These are phyloP conservation scores for Calcarisporium arbuscula DNA, from an alignment of 2,329 filamentous ascomycete genomes.

Conservation along the genomic window DNA sequence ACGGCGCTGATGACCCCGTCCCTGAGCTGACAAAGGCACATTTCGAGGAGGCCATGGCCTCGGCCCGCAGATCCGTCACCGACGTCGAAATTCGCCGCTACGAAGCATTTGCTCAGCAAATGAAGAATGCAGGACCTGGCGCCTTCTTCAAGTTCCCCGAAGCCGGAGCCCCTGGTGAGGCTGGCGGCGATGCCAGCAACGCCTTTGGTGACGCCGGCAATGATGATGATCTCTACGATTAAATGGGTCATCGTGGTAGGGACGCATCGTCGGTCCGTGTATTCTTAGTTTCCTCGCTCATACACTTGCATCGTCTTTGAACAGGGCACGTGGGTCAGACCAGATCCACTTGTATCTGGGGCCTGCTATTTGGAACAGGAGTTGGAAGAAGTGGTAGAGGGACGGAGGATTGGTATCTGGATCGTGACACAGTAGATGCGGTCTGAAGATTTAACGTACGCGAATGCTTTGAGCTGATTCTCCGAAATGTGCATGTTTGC, in stretches of 20 bases:
- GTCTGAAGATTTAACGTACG: too few species aligned
- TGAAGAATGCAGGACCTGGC: conserved; percentile 96
- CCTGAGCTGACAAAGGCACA: conserved; percentile 93
- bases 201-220: conserved; percentile 81
- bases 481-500: too few species aligned
- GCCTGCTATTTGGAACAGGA: conserved; percentile 24
- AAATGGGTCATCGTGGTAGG: conserved; percentile 33
- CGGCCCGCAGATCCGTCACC: conserved; percentile 85
- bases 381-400: conserved; percentile 28
- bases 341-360: conserved; percentile 17
- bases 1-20: conserved; percentile 84
- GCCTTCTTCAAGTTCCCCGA: conserved; percentile 97
- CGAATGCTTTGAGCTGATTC: too few species aligned
- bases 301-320: conserved; percentile 25
- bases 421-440: conserved; percentile 8
- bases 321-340: conserved; percentile 11
- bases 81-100: conserved; percentile 98
- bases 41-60: conserved; percentile 98
- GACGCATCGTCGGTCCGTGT: conserved; percentile 28
- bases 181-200: conserved; percentile 50
- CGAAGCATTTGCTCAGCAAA: conserved; percentile 96
- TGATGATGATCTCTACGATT: conserved; percentile 96
- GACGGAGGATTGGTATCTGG: conserved; percentile 4
- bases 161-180: conserved; percentile 61
- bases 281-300: conserved; percentile 38